Evolutionary conservation across 192 early-diverging fungal genomes (phyloP), one percentile per base, ranked within the genome.

Genomic region (Cetraspora pellucida): DNA sequence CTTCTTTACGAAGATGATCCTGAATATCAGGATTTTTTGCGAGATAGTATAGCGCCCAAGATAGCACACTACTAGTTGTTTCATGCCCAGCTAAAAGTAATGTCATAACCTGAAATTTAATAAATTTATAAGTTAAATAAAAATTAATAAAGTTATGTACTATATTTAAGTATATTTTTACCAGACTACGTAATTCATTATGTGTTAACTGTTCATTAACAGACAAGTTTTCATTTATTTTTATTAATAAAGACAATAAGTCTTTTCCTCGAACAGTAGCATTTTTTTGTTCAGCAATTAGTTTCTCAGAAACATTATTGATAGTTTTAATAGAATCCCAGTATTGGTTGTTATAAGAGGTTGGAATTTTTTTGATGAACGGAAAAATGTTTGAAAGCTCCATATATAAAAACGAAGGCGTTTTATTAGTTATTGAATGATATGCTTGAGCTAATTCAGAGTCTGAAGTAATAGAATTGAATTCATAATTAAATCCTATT

Each of bases 31-130:
- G 86, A 44, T 89, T 13, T 23, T 79, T 74, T 43, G 89, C 84
- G 37, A 90, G 77, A 43, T 85, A 66, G 65, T 84, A 77, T 43
- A 90, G 79, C 61, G 82, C 80, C 87, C 89, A 90, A 10, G 78
- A 80, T 10, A 85, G 64, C 0, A 83, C 76, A 10, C 82, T 78
- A 46, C 82, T 81, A 0, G 89, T n/a, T n/a, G n/a, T n/a, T n/a
- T n/a, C n/a, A n/a, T n/a, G n/a, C n/a, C n/a, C n/a, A n/a, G n/a
- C n/a, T 45, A 23, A 8, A 28, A 66, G n/a, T 3, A 66, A 66
- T 66, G 64, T 66, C 64, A 66, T 66, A n/a, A 66, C 11, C 64
- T 66, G n/a, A 30, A 63, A 63, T 3, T 28, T 28, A 27, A 27
- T 28, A 11, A 61, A 61, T 61, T 27, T 28, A 28, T 28, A 7